Evolutionary conservation across 2,329 filamentous ascomycete species (phyloP).

Genomic region (Lasiodiplodia sp.): DNA sequence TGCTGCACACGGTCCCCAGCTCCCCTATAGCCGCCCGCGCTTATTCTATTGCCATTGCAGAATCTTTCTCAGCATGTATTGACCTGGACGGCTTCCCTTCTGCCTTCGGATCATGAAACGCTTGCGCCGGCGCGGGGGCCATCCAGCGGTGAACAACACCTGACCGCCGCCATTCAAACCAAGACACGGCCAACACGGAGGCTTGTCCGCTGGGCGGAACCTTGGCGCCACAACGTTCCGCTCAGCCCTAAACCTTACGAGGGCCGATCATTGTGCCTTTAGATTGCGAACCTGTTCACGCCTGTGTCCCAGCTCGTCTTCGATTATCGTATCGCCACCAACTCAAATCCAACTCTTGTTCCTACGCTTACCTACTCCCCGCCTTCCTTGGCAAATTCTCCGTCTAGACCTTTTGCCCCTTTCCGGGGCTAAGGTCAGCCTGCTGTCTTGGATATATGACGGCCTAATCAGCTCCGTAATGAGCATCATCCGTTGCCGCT

Average conservation of each 20-base stretch:
- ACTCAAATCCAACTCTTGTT: not conserved
- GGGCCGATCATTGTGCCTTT: conserved; percentile 10
- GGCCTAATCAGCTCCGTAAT: conserved; percentile 22
- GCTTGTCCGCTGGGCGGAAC: not conserved
- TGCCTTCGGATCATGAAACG: conserved; percentile 18
- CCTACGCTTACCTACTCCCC: not conserved
- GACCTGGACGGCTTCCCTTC: conserved; percentile 15
- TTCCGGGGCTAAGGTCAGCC: conserved; percentile 11
- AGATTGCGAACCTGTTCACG: conserved; percentile 3
- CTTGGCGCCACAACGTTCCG: conserved; percentile 12
- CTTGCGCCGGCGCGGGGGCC: conserved; percentile 11
- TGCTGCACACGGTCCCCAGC: conserved; percentile 2
- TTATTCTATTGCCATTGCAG: not conserved
- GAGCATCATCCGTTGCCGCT: conserved; percentile 12
- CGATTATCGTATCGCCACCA: not conserved
- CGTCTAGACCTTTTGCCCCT: conserved; percentile 1
- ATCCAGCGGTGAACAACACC: conserved; percentile 6
- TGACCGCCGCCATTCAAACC: not conserved
- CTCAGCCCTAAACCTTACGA: conserved; percentile 17
- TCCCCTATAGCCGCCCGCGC: conserved; percentile 19
- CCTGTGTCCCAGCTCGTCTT: not conserved
- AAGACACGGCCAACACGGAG: not conserved
- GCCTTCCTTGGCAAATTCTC: not conserved
- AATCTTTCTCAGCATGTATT: conserved; percentile 3
- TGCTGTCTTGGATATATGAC: conserved; percentile 25